A percentile compares a stretch with the other conserved stretches of the same genome.
phyloP scores from a whole-genome alignment of 495 filamentous ascomycete genomes.

The Penicillium turbatum region DNA sequence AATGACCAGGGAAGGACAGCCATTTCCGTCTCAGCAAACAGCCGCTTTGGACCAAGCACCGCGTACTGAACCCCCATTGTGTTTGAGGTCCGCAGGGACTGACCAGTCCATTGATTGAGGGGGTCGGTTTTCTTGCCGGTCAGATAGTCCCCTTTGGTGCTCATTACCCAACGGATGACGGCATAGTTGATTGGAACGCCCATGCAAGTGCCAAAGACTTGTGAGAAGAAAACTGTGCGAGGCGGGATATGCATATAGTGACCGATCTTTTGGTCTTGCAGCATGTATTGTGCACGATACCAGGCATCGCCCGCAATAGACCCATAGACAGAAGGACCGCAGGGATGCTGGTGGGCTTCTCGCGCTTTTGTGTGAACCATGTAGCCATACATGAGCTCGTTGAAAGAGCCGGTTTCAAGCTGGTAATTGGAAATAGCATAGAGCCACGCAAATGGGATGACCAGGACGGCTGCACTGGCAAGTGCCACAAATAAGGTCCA shows the following conservation, averaged over 20 bases:
- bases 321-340: constrained; percentile 50
- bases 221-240: constrained; percentile 39
- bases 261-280: constrained; percentile 46
- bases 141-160: constrained; percentile 50
- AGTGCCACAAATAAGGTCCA: constrained; percentile 54
- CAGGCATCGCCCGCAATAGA: constrained; percentile 48
- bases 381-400: constrained; percentile 53
- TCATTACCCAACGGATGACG: constrained; percentile 44
- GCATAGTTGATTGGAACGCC: constrained; percentile 43
- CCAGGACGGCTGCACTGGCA: constrained; percentile 45
- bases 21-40: constrained; percentile 50
- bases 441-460: constrained; percentile 52
- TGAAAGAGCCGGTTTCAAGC: constrained; percentile 50
- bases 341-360: constrained; percentile 43
- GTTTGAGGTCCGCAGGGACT: constrained; percentile 40
- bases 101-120: constrained; percentile 55
- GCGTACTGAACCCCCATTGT: constrained; percentile 54
- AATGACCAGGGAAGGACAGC: constrained; percentile 51
- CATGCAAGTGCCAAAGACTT: constrained; percentile 41
- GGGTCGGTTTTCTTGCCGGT: constrained; percentile 48
- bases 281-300: constrained; percentile 51
- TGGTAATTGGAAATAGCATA: constrained; percentile 55
- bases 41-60: constrained; percentile 48
- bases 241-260: constrained; percentile 48
- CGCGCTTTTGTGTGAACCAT: constrained; percentile 49